phyloP scores from a whole-genome alignment of 768 basidiomycete genomes.

The Piloderma croceum region DNA sequence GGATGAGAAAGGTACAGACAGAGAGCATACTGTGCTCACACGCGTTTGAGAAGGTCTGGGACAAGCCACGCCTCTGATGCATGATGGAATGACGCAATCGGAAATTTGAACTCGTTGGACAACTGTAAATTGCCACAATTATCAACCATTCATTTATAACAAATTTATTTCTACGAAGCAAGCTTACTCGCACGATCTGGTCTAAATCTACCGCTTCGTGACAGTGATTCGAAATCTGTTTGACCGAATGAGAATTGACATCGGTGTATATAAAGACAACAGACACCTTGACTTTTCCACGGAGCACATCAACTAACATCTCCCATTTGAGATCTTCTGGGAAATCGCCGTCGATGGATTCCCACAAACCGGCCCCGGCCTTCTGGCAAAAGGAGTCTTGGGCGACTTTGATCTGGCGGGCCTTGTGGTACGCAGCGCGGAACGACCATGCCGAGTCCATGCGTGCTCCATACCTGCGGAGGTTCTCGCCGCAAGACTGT shows the following conservation, averaged over 20 bases:
- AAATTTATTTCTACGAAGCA: background rate
- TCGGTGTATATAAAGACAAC: constrained; percentile 12
- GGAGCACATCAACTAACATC: constrained; percentile 59
- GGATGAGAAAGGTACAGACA: background rate
- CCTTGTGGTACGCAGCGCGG: constrained; percentile 66
- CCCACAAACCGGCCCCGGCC: constrained; percentile 41
- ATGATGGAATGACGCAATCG: constrained; percentile 71
- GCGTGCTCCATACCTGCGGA: constrained; percentile 32
- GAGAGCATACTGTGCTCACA: constrained; percentile 46
- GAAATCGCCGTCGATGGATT: constrained; percentile 40
- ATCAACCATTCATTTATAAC: too few species aligned
- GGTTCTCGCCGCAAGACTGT: constrained; percentile 52
- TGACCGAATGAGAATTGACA: constrained; percentile 18
- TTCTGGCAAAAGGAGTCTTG: constrained; percentile 65
- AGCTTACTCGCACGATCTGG: constrained; percentile 56
- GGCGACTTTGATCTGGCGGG: constrained; percentile 53
- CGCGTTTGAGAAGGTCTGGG: constrained; percentile 65
- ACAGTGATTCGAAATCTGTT: constrained; percentile 45
- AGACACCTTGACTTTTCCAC: constrained; percentile 68
- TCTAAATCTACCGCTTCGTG: constrained; percentile 71
- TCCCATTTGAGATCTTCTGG: constrained; percentile 71
- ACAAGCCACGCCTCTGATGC: constrained; percentile 79
- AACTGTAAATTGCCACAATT: constrained; percentile 31
- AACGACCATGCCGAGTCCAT: constrained; percentile 68
- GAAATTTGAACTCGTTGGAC: constrained; percentile 67